These are phyloP conservation scores for Dothistroma pini DNA, from an alignment of 2,329 filamentous ascomycete species.

Conservation along the genomic window DNA sequence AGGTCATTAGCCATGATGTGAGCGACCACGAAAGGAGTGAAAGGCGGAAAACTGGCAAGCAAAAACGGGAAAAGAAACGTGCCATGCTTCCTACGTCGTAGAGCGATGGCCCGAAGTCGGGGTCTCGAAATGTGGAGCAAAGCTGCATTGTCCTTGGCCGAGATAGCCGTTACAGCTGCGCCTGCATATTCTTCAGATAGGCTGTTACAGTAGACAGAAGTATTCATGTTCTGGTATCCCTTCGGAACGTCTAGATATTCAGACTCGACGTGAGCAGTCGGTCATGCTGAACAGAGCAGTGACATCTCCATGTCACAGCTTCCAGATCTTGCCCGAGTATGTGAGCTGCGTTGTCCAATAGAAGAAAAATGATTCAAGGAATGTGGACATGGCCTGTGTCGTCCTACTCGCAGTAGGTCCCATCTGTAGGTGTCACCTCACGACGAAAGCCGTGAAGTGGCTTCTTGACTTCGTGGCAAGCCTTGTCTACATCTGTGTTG, in stretches of 20 bases:
- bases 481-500: not conserved
- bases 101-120: not conserved
- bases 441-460: not conserved
- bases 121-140: slow-evolving; percentile 3
- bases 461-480: not conserved
- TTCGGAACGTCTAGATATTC: too few species aligned
- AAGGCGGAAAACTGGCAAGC: not conserved
- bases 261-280: too few species aligned
- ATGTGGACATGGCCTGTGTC: too few species aligned
- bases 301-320: too few species aligned
- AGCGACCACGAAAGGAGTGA: not conserved
- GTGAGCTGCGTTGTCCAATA: too few species aligned
- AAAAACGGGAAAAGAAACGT: not conserved
- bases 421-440: not conserved
- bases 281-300: too few species aligned
- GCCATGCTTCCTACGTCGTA: not conserved
- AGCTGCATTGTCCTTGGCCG: slow-evolving; percentile 8
- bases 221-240: not conserved
- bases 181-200: not conserved
- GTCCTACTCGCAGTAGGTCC: too few species aligned
- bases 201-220: not conserved
- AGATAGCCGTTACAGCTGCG: slow-evolving; percentile 14
- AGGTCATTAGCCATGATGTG: slow-evolving; percentile 4
- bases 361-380: too few species aligned
- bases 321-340: too few species aligned